Base-by-base conservation (phyloP, 2,329 filamentous ascomycete species). In the Colletotrichum tropicale region DNA sequence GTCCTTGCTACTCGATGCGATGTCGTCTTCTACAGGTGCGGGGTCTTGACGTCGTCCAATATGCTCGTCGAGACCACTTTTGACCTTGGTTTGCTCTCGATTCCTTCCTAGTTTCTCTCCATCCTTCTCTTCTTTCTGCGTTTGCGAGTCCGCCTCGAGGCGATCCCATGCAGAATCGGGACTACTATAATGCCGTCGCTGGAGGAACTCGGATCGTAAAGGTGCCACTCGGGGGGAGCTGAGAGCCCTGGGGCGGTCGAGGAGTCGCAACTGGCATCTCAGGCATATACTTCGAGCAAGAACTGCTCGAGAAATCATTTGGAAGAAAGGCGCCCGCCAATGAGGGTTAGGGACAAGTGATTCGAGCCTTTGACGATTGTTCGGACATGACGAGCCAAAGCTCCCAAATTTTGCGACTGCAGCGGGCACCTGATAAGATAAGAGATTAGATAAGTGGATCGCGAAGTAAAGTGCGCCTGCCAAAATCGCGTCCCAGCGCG, bases 291-390 rank as follows among this genome's bases (percentile, higher is more conserved):
- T 83, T 81, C 83, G 80, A 76, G 81, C 79, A 67, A 80, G 78
- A 10, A 75, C 79, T 74, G 81, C 81, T 77, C 82, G 82, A 24
- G 84, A 82, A 77, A 86, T 79, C 85, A 87, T 87, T 75, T 80
- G 79, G 66, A 70, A 56, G 24, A 77, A 76, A 71, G 43, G 36
- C 48, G 18, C 66, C 48, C 30, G 15, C 24, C 34, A 58, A 21
- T n/a, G 43, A 32, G 21, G 28, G 61, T 30, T 24, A 34, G 70
- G 18, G n/a, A 30, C 16, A 32, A 60, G 16, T 43, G 30, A 32
- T 52, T 70, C 48, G 30, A 74, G 43, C n/a, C 12, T 38, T 64
- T 70, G 48, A 36, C 34, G 52, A 30, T 55, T 28, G 58, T 55
- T 28, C 16, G 34, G 48, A 32, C 58, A 52, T 71, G 58, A 58